Percentiles rank a stretch among this genome's conserved stretches.
phyloP scores from a whole-genome alignment of 768 basidiomycete genomes.

The Pleurotus sapidus region DNA sequence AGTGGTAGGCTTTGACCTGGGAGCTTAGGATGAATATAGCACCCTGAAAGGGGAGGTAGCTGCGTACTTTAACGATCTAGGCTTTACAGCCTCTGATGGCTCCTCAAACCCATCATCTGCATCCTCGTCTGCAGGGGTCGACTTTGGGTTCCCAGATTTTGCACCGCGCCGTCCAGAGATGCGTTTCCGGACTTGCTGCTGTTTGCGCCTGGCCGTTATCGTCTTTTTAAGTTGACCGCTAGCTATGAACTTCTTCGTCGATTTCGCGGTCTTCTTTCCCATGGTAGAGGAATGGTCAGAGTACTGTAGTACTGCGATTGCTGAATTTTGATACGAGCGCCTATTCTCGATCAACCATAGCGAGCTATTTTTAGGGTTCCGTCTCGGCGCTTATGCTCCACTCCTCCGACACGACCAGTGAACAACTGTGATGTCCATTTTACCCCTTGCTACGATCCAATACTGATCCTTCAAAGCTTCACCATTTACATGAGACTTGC shows the following conservation, averaged over 20 bases:
- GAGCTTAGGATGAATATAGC: constrained; percentile 10
- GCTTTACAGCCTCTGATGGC: constrained; percentile 19
- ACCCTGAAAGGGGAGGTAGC: not conserved
- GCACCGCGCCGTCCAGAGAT: constrained; percentile 55
- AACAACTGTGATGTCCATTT: no score
- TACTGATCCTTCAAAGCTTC: no score
- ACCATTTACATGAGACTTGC: no score
- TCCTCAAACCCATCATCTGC: constrained; percentile 27
- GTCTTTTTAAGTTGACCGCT: constrained; percentile 87
- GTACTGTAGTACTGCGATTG: no score
- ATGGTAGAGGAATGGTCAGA: constrained; percentile 16
- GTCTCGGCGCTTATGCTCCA: no score
- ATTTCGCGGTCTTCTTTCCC: constrained; percentile 68
- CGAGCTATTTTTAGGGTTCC: no score
- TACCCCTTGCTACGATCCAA: no score
- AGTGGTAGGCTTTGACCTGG: constrained; percentile 53
- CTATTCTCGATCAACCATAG: no score
- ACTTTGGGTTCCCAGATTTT: constrained; percentile 25
- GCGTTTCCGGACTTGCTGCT: constrained; percentile 73
- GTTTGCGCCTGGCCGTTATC: constrained; percentile 80
- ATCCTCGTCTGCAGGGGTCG: constrained; percentile 20
- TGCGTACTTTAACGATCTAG: constrained; percentile 9
- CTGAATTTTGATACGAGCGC: no score
- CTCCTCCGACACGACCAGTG: no score
- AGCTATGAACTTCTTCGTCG: constrained; percentile 83